Evolutionary conservation across 1,139 yeast genomes (phyloP).

Genomic region (Candida tropicalis): DNA sequence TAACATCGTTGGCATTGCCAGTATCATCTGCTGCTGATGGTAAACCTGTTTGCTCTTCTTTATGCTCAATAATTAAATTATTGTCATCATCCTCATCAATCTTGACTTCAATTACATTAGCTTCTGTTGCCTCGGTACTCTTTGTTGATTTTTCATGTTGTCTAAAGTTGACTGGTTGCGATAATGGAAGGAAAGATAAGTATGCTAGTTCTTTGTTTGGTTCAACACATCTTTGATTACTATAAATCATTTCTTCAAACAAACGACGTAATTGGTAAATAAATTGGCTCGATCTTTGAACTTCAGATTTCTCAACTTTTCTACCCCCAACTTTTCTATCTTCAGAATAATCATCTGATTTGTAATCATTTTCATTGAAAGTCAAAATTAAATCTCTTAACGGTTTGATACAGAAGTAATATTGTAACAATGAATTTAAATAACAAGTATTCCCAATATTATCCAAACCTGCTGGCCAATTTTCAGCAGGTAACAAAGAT

Average conservation of each 20-base stretch:
- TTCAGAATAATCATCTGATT: conserved; percentile 18
- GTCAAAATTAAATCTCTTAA: conserved; percentile 65
- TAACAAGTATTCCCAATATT: conserved; percentile 97
- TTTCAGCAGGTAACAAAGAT: conserved; percentile 58
- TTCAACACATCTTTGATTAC: conserved; percentile 64
- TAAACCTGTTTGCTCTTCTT: not conserved
- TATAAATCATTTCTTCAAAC: conserved; percentile 68
- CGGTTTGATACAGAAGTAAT: conserved; percentile 84
- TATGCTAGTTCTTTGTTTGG: conserved; percentile 88
- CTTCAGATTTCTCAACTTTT: conserved; percentile 69
- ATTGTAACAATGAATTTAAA: conserved; percentile 85
- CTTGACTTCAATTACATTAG: conserved; percentile 13
- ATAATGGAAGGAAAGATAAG: conserved; percentile 79
- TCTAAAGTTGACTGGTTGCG: conserved; percentile 64
- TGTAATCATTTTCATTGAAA: conserved; percentile 43
- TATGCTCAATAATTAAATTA: conserved; percentile 4
- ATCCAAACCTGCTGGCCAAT: conserved; percentile 89
- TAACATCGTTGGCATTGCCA: conserved; percentile 9
- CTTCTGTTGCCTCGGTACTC: conserved; percentile 8
- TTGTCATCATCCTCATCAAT: conserved; percentile 13
- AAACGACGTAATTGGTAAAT: conserved; percentile 69
- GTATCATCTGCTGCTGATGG: not conserved
- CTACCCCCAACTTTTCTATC: conserved; percentile 84
- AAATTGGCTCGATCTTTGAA: conserved; percentile 80
- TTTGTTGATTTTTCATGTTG: conserved; percentile 11